Evolutionary conservation across 2,329 filamentous ascomycete species (phyloP), one percentile per base, ranked within the genome.

Genomic region (Ophiocordyceps camponoti-floridani): DNA sequence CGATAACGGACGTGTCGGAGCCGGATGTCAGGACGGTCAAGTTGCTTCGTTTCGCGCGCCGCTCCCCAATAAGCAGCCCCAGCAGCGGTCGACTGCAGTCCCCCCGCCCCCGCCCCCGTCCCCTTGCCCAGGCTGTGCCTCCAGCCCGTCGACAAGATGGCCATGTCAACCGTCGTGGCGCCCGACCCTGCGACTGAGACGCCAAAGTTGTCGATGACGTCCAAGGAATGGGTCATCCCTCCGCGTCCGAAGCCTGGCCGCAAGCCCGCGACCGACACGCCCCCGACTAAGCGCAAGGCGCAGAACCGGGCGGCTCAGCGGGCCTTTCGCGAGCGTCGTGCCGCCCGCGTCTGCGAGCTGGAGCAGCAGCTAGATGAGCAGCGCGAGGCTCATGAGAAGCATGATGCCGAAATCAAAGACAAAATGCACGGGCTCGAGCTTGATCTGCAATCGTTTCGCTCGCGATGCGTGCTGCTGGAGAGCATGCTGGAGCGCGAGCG

Each of bases 271-370:
- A 93, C 85, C 33, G 88, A 95, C 58, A 93, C 88, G 44, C 87
- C 88, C 13, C 84, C 84, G 2, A 94, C 87, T 40, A 94, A 94
- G 66, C 78, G 91, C 51, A 93, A 95, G 68, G 84, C 85, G 1
- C 91, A 96, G 65, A 96, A 96, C 61, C 76, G 91, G 48, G 84
- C 85, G 42, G 89, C 89, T 3, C 89, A 96, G 65, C 72, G 89
- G 47, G 85, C 84, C 1, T 96, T 96, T 62, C 75, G 89, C 31
- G 87, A 94, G 63, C 73, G 89, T 47, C 77, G 89, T 50, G 85
- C 85, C 2, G 84, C 85, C 23, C 82, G 85, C 37, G 84, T 95
- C 7, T 80, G 82, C 37, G 88, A 82, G 57, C 64, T 83, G 30
- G 77, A 84, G 58, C 75, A 80, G 52, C 73, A 79, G 55, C 63